Evolutionary conservation across 2,329 filamentous ascomycete species (phyloP).

Genomic region (Fusarium sp.): DNA sequence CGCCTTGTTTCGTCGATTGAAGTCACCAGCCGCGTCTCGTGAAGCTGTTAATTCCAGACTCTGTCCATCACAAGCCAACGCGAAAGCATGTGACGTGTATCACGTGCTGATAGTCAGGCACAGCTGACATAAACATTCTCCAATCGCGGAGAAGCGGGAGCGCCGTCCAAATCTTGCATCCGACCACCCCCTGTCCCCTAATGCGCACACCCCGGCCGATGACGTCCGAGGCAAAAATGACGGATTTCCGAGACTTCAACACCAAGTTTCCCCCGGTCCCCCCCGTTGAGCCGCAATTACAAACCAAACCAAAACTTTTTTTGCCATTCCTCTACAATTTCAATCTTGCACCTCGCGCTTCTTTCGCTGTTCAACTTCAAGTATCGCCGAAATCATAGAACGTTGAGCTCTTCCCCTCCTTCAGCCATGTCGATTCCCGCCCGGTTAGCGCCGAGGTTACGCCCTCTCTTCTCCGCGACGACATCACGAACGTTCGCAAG

Average conservation of each 20-base stretch:
- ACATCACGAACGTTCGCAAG: slow-evolving; percentile 46
- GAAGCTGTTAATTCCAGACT: background rate
- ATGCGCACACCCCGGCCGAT: slow-evolving; percentile 40
- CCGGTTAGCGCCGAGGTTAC: slow-evolving; percentile 47
- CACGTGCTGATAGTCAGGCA: slow-evolving; percentile 10
- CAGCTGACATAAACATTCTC: slow-evolving; percentile 5
- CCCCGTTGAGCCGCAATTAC: slow-evolving; percentile 12
- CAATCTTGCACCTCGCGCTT: background rate
- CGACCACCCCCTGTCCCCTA: background rate
- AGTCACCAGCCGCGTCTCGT: background rate
- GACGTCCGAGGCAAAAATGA: slow-evolving; percentile 48
- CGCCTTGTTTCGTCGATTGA: background rate
- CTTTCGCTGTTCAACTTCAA: background rate
- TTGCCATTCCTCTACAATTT: background rate
- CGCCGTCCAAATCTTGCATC: background rate
- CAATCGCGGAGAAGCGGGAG: slow-evolving; percentile 10
- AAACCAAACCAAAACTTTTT: slow-evolving; percentile 1
- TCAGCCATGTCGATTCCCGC: slow-evolving; percentile 48
- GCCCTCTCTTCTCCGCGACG: slow-evolving; percentile 42
- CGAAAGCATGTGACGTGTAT: slow-evolving; percentile 30
- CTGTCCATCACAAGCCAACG: slow-evolving; percentile 4
- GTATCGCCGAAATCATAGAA: background rate
- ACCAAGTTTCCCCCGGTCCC: slow-evolving; percentile 37
- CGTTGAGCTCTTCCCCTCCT: background rate
- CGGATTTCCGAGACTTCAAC: slow-evolving; percentile 44